Base-by-base conservation (phyloP, 768 basidiomycete species). In the Amanita molliuscula region DNA sequence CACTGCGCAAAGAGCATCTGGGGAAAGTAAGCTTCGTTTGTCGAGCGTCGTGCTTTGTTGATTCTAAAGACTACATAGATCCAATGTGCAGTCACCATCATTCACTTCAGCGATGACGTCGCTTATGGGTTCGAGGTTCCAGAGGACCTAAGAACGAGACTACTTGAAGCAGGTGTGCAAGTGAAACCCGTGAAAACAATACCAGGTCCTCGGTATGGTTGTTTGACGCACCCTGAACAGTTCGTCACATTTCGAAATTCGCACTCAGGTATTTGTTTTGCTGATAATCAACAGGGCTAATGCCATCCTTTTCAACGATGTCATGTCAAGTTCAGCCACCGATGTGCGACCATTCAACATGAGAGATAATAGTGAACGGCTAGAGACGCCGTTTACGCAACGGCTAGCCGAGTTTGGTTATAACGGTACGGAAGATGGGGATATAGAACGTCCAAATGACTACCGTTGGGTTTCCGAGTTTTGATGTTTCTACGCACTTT, bases 81-180 rank as follows among this genome's bases (percentile, higher is more conserved):
- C 38, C 38, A 31, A 25, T 63, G 62, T 16, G 61, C 64, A 0
- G 58, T 67, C 10, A 45, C 50, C 18, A 53, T 69, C 33, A 59
- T 69, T 13, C 61, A 65, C 35, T 63, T 62, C 51, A 41, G 47
- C 11, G 59, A 62, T 8, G 63, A 66, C 51, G 51, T 67, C 25
- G 65, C 60, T 6, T 69, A 69, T 48, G 44, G 59, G 2, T 6
- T 55, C 3, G 56, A 61, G 33, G 31, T 47, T 20, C 53, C 62
- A 4, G 38, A 64, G 35, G 58, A 58, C 1, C 55, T 66, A 3
- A 52, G 50, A 11, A 31, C 43, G 4, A 16, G 47, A 1, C 50
- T 69, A n/a, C 31, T 45, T 8, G 43, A 52, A 3, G 60, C 59
- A 6, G 60, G 59, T 2, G 55, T 63, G 1, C 16, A 53, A 4